Percentiles rank a stretch among this genome's conserved stretches.
phyloP scores from a whole-genome alignment of 208 protist species.

The Histomonas meleagridis region DNA sequence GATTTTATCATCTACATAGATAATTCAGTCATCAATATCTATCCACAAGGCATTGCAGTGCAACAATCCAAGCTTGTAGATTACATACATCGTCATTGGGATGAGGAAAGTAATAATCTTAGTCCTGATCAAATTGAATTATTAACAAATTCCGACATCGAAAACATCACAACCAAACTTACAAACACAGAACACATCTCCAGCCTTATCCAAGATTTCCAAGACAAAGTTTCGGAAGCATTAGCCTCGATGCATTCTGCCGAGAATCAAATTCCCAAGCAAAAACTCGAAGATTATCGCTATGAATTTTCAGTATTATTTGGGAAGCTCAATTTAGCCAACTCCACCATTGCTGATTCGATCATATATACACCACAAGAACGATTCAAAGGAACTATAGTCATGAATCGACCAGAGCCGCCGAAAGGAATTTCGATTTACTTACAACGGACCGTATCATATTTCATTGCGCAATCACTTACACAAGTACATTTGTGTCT shows the following conservation, averaged over 20 bases:
- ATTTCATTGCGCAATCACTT: neutral
- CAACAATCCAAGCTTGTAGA: neutral
- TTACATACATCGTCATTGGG: neutral
- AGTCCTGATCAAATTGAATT: neutral
- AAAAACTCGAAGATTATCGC: neutral
- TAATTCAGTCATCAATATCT: neutral
- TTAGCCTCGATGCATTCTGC: neutral
- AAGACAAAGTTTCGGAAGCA: neutral
- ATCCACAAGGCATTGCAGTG: neutral
- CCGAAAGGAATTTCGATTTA: neutral
- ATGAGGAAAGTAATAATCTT: neutral
- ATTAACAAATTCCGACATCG: neutral
- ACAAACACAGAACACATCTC: neutral
- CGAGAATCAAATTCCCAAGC: no score
- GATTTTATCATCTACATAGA: conserved; percentile 14
- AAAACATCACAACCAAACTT: neutral
- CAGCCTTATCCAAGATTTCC: neutral
- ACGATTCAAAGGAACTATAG: neutral
- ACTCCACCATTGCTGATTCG: conserved; percentile 13
- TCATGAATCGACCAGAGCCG: neutral
- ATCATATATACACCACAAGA: neutral
- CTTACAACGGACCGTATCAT: neutral
- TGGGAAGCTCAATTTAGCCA: neutral
- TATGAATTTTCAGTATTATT: neutral
- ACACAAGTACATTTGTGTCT: conserved; percentile 2